A percentile compares a stretch with the other conserved stretches of the same genome.
Conservation (phyloP, 2,329 filamentous ascomycete species). For the Cytospora piceicola region DNA sequence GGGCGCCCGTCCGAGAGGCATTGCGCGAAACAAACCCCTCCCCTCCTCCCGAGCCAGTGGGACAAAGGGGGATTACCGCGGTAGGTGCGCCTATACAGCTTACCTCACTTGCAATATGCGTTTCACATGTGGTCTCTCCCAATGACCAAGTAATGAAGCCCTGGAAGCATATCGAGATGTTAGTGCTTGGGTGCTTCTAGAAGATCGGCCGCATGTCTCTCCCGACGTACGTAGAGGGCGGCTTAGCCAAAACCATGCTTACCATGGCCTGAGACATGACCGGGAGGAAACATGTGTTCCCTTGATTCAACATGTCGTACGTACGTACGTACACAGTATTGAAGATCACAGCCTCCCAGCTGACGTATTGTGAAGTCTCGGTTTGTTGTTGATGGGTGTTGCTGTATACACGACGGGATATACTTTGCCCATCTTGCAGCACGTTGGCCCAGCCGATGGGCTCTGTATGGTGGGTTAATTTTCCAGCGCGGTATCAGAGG, state of each 20-base stretch:
- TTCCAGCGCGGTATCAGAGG: not conserved
- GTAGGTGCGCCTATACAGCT: not conserved
- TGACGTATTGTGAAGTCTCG: not conserved
- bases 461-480: not conserved
- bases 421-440: not conserved
- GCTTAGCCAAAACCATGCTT: not conserved
- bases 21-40: conserved; percentile 17
- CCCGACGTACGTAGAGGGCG: not conserved
- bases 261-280: not conserved
- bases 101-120: not conserved
- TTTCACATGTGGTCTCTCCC: not conserved
- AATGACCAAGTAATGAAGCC: not conserved
- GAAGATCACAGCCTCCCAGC: not conserved
- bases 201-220: not conserved
- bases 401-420: not conserved
- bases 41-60: conserved; percentile 13
- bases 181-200: not conserved
- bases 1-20: not conserved
- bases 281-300: not conserved
- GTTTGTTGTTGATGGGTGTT: not conserved
- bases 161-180: not conserved
- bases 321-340: not conserved
- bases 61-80: not conserved
- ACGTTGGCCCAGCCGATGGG: not conserved
- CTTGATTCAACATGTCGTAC: not conserved